Evolutionary conservation across 805 yeast species (phyloP), one percentile per base, ranked within the genome.

Genomic region (Ogataea naganishii): DNA sequence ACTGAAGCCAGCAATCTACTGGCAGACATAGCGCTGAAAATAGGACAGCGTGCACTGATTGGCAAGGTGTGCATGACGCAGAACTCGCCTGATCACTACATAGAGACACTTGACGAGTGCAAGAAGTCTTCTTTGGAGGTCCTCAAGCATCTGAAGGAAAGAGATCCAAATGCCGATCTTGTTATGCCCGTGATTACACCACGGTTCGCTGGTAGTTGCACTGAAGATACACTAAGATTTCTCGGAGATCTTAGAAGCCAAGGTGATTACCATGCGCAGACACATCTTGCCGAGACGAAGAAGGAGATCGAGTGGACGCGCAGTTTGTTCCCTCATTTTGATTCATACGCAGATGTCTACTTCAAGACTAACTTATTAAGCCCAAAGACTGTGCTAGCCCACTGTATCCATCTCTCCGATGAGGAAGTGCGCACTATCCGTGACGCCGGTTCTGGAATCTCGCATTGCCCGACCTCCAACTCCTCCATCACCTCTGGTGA

Each of bases 11-110:
- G 95, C 3, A 75, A 75, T 29, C 42, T 76, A 21, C 68, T 86
- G 46, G 94, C 94, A 3, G 78, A 76, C 32, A 53, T 80, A 13
- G 72, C 86, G 22, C 56, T 72, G 13, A 35, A 58, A 20, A 42
- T 56, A 20, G 94, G 94, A 19, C 95, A 85, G 53, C 62, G 95
- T 35, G 95, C 94, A 0, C 67, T 80, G 30, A 74, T 86, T 24
- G 96, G 96, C 3, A 75, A 88, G 41, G 94, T 84, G 14, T 88
- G 96, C 49, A 88, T 88, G 96, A 77, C 82, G 46, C 62, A 68
- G 31, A 76, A 80, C 52, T 67, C 80, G 1, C 86, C 84, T 0
- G 75, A 66, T 12, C 80, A 69, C 47, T 71, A 79, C 48, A 44
- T 55, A 16, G 81, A 79, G 39, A 53, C 68, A 5, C 44, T 37